Evolutionary conservation across 2,329 filamentous ascomycete genomes (phyloP).

Genomic region (Camillea tinctor): DNA sequence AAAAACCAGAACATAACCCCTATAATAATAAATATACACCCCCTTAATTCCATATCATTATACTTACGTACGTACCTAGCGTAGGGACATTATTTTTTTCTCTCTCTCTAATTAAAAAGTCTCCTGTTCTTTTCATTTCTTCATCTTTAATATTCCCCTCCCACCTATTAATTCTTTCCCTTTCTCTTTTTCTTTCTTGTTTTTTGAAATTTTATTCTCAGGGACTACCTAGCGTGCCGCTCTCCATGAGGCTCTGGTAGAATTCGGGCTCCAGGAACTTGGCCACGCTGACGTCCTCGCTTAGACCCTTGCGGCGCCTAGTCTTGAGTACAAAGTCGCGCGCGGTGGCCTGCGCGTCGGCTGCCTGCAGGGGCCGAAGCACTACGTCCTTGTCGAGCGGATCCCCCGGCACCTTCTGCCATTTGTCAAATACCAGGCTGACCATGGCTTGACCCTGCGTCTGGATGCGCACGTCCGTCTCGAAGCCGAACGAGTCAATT

Average conservation of each 20-base stretch:
- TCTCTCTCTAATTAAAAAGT: too few relatives aligned
- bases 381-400: conserved; percentile 86
- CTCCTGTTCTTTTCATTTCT: not conserved
- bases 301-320: conserved; percentile 84
- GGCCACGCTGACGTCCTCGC: conserved; percentile 91
- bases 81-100: too few relatives aligned
- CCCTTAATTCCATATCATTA: too few relatives aligned
- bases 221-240: conserved; percentile 69
- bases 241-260: conserved; percentile 83
- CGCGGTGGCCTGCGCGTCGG: conserved; percentile 82
- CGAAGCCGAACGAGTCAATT: conserved; percentile 96
- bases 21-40: too few relatives aligned
- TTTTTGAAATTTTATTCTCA: too few relatives aligned
- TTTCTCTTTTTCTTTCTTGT: too few relatives aligned
- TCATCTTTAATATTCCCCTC: too few relatives aligned
- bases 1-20: too few relatives aligned
- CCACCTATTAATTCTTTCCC: not conserved
- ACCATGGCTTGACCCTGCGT: conserved; percentile 91
- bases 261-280: conserved; percentile 96
- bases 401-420: conserved; percentile 94
- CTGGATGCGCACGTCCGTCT: conserved; percentile 94
- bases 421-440: conserved; percentile 90
- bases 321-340: conserved; percentile 98
- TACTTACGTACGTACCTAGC: too few relatives aligned
- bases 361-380: conserved; percentile 81